A percentile compares a stretch with the other conserved stretches of the same genome.
Evolutionary conservation across 306 rosid genomes (phyloP).

Genomic region (Rubus idaeus): DNA sequence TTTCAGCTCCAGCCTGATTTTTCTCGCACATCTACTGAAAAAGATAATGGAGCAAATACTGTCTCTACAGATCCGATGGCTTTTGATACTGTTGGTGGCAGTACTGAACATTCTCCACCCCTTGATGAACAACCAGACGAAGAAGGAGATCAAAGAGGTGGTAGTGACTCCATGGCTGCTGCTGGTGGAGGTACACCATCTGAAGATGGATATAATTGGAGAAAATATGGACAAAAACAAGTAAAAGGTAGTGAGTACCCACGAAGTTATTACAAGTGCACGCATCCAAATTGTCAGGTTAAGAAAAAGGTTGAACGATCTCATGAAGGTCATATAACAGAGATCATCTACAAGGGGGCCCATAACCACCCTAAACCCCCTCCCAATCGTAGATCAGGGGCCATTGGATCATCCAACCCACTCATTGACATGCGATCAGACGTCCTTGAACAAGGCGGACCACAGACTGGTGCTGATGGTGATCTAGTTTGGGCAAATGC

Average conservation of each 20-base stretch:
- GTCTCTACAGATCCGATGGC: conserved; percentile 46
- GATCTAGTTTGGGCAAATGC: conserved; percentile 52
- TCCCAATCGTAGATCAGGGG: conserved; percentile 65
- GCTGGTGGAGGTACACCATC: conserved; percentile 66
- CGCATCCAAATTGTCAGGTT: conserved; percentile 78
- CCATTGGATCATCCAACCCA: conserved; percentile 51
- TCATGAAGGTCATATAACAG: conserved; percentile 89
- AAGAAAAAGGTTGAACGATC: conserved; percentile 94
- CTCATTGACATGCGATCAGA: conserved; percentile 65
- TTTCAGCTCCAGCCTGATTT: conserved; percentile 52
- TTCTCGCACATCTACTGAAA: conserved; percentile 42
- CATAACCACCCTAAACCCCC: conserved; percentile 88
- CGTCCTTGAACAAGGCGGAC: conserved; percentile 55
- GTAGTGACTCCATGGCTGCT: conserved; percentile 57
- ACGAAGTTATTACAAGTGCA: conserved; percentile 92
- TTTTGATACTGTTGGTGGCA: conserved; percentile 42
- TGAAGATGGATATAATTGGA: conserved; percentile 94
- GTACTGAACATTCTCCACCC: conserved; percentile 52
- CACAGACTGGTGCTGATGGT: conserved; percentile 54
- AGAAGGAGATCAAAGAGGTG: conserved; percentile 65
- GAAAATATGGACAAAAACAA: conserved; percentile 95
- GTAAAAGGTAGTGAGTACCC: conserved; percentile 98
- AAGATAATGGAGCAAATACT: conserved; percentile 39
- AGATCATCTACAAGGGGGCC: conserved; percentile 91
- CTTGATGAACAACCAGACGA: conserved; percentile 71